Evolutionary conservation across 2,329 filamentous ascomycete species (phyloP).

Genomic region (Pestalotiopsis sp.): DNA sequence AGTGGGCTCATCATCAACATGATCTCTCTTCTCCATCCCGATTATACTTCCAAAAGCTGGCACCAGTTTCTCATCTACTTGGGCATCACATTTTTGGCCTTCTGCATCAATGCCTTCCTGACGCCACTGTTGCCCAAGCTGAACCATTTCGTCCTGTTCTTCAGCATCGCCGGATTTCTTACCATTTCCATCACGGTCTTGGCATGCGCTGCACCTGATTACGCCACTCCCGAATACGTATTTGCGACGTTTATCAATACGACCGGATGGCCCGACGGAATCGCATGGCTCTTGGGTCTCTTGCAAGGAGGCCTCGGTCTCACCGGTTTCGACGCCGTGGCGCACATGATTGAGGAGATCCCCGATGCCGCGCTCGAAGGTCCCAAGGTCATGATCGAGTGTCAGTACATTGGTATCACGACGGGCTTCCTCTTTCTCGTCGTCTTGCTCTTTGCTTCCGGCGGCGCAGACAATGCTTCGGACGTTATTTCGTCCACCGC

Average conservation of each 20-base stretch:
- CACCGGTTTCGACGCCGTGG: constrained; percentile 56
- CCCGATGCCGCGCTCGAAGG: constrained; percentile 41
- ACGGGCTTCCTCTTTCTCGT: constrained; percentile 68
- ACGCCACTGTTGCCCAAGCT: constrained; percentile 64
- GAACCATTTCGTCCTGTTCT: constrained; percentile 71
- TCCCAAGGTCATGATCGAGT: constrained; percentile 46
- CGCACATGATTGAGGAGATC: constrained; percentile 62
- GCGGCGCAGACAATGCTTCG: constrained; percentile 47
- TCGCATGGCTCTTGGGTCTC: constrained; percentile 58
- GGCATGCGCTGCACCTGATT: constrained; percentile 67
- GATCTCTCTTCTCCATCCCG: constrained; percentile 62
- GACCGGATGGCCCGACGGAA: constrained; percentile 70
- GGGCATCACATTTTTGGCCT: constrained; percentile 61
- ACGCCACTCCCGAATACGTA: constrained; percentile 65
- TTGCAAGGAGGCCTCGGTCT: constrained; percentile 54
- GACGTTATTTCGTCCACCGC: constrained; percentile 55
- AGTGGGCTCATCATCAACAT: constrained; percentile 69
- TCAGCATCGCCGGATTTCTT: constrained; percentile 70
- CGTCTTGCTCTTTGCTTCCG: constrained; percentile 66
- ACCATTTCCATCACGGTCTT: constrained; percentile 72
- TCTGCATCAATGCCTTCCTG: constrained; percentile 67
- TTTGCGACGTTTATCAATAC: constrained; percentile 70
- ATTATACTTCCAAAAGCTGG: constrained; percentile 62
- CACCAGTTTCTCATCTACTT: constrained; percentile 77
- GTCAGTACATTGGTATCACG: constrained; percentile 62